Evolutionary conservation across 805 yeast species (phyloP).

Genomic region (Candida boidinii): DNA sequence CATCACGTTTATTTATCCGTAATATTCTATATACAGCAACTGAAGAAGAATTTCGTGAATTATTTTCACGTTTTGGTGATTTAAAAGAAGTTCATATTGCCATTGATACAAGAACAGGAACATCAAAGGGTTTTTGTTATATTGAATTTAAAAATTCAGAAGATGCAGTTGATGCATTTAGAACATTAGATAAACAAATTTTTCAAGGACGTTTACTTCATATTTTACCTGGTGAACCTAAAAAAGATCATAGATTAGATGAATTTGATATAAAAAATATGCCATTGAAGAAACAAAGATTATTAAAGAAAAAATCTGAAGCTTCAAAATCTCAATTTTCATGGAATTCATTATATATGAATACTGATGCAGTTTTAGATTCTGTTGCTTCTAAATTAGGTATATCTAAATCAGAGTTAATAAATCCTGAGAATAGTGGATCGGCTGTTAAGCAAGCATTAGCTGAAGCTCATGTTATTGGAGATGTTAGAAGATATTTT

Average conservation of each 20-base stretch:
- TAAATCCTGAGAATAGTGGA: slow-evolving; percentile 78
- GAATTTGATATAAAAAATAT: slow-evolving; percentile 86
- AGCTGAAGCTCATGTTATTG: slow-evolving; percentile 94
- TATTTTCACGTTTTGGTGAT: slow-evolving; percentile 62
- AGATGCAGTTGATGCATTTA: slow-evolving; percentile 71
- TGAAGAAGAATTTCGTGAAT: slow-evolving; percentile 64
- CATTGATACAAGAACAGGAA: slow-evolving; percentile 79
- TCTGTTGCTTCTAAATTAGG: slow-evolving; percentile 85
- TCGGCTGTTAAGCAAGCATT: slow-evolving; percentile 95
- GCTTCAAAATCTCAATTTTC: slow-evolving; percentile 84
- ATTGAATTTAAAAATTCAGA: slow-evolving; percentile 58
- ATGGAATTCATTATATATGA: slow-evolving; percentile 93
- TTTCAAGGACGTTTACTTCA: slow-evolving; percentile 93
- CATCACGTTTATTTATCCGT: slow-evolving; percentile 83
- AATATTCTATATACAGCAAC: slow-evolving; percentile 74
- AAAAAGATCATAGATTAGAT: slow-evolving; percentile 75
- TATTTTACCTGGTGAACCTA: slow-evolving; percentile 76
- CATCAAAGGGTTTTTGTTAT: slow-evolving; percentile 90
- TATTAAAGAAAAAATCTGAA: slow-evolving; percentile 71
- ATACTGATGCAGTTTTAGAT: slow-evolving; percentile 84
- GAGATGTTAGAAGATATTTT: slow-evolving; percentile 82
- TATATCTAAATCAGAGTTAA: slow-evolving; percentile 67
- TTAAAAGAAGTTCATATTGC: slow-evolving; percentile 90
- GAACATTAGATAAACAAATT: slow-evolving; percentile 71
- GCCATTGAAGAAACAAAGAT: slow-evolving; percentile 87